These are phyloP conservation scores for Pythium monospermum DNA, from an alignment of 352 stramenopile genomes.

Conservation along the genomic window DNA sequence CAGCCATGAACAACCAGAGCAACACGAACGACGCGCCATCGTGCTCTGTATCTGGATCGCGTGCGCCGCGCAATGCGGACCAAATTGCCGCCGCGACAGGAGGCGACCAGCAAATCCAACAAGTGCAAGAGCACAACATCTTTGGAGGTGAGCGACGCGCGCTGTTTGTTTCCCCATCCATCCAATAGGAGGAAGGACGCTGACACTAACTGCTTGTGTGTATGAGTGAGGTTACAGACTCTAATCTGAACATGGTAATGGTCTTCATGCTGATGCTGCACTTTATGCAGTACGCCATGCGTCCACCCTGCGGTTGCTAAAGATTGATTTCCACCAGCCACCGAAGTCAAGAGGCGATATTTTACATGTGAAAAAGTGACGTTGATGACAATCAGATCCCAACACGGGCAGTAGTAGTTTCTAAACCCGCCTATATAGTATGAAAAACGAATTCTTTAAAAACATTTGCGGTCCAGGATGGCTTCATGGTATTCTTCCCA, in stretches of 20 bases:
- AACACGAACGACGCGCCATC: slow-evolving; percentile 25
- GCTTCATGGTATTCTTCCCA: slow-evolving; percentile 88
- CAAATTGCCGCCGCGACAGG: slow-evolving; percentile 15
- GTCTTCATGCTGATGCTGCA: slow-evolving; percentile 81
- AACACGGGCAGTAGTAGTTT: too few relatives aligned
- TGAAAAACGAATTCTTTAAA: slow-evolving; percentile 36
- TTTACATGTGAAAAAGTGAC: too few relatives aligned
- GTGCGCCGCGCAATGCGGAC: slow-evolving; percentile 16
- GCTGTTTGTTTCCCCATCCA: too few relatives aligned
- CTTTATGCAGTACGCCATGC: slow-evolving; percentile 87
- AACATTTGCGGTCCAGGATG: slow-evolving; percentile 83
- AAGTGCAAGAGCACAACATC: slow-evolving; percentile 65
- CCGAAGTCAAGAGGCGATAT: too few relatives aligned
- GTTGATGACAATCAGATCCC: too few relatives aligned
- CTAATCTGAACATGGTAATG: slow-evolving; percentile 83
- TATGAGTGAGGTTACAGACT: slow-evolving; percentile 36
- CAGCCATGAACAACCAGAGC: slow-evolving; percentile 10
- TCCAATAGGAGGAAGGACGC: not conserved
- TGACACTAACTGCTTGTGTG: not conserved
- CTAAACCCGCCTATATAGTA: too few relatives aligned
- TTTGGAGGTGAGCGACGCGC: slow-evolving; percentile 85
- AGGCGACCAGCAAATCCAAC: slow-evolving; percentile 15
- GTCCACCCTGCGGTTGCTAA: slow-evolving; percentile 77
- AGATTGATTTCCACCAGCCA: not conserved
- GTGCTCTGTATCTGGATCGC: slow-evolving; percentile 31